These are phyloP conservation scores for Alternaria dauci DNA, from an alignment of 2,329 filamentous ascomycete genomes.

Conservation along the genomic window DNA sequence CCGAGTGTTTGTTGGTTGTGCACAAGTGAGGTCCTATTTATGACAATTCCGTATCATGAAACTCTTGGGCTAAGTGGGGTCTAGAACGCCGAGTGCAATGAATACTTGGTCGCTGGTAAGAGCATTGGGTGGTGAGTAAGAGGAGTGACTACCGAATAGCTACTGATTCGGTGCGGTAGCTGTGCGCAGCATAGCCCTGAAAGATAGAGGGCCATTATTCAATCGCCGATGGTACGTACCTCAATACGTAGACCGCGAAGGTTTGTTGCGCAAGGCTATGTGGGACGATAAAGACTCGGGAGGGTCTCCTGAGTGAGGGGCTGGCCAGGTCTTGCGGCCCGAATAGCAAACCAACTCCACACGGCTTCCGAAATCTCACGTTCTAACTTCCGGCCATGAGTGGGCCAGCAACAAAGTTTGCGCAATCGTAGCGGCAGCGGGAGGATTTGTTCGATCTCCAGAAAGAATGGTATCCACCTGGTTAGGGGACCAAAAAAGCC, in stretches of 20 bases:
- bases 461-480: conserved; percentile 9
- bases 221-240: neutral
- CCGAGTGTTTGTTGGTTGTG: neutral
- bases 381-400: neutral
- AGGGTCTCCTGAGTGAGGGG: neutral
- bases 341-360: conserved; percentile 1
- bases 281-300: neutral
- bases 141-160: neutral
- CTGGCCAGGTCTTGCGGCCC: neutral
- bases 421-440: conserved; percentile 9
- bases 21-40: neutral
- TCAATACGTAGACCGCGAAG: neutral
- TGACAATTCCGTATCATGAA: neutral
- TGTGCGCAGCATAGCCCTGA: neutral
- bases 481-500: neutral
- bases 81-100: neutral
- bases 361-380: conserved; percentile 6
- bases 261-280: neutral
- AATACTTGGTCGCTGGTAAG: neutral
- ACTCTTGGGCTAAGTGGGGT: neutral
- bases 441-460: conserved; percentile 12
- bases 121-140: neutral
- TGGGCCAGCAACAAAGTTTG: conserved; percentile 5
- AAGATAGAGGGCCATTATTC: neutral
- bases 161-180: neutral